Evolutionary conservation across 768 basidiomycete genomes (phyloP).

Genomic region (Chalciporus sphaerocephalus): DNA sequence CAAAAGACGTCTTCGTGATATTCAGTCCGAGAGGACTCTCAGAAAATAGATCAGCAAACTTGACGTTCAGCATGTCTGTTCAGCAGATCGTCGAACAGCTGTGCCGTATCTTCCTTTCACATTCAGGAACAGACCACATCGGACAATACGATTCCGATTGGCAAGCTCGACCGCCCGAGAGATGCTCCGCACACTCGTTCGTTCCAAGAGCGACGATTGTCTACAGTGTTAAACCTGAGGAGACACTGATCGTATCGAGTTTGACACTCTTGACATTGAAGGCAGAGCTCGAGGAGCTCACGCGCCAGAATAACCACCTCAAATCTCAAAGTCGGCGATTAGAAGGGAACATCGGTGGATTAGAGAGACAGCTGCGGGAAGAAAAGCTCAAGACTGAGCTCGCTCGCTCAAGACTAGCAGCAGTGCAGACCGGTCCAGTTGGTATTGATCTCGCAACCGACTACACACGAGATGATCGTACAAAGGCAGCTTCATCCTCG

Average conservation of each 20-base stretch:
- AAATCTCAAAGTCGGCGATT: slow-evolving; percentile 21
- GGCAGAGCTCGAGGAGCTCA: slow-evolving; percentile 38
- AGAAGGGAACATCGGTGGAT: slow-evolving; percentile 23
- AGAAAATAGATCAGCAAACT: slow-evolving; percentile 47
- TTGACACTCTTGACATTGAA: slow-evolving; percentile 41
- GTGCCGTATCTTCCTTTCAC: slow-evolving; percentile 39
- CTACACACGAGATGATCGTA: neutral
- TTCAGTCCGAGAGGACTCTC: slow-evolving; percentile 59
- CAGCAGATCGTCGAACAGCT: slow-evolving; percentile 40
- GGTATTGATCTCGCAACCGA: neutral
- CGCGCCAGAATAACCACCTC: slow-evolving; percentile 25
- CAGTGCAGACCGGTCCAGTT: neutral
- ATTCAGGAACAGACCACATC: slow-evolving; percentile 36
- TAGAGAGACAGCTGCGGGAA: slow-evolving; percentile 10
- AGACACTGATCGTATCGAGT: slow-evolving; percentile 45
- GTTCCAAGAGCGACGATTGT: slow-evolving; percentile 30
- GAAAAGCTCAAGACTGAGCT: slow-evolving; percentile 5
- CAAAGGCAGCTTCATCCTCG: neutral
- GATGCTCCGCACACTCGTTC: slow-evolving; percentile 54
- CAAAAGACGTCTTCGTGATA: slow-evolving; percentile 43
- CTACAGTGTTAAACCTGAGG: slow-evolving; percentile 21
- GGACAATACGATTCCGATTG: slow-evolving; percentile 41
- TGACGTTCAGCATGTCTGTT: slow-evolving; percentile 46
- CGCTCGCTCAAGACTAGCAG: neutral
- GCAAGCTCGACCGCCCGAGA: slow-evolving; percentile 51